phyloP scores from a whole-genome alignment of 1,139 yeast species.

The Lodderomyces beijingensis region DNA sequence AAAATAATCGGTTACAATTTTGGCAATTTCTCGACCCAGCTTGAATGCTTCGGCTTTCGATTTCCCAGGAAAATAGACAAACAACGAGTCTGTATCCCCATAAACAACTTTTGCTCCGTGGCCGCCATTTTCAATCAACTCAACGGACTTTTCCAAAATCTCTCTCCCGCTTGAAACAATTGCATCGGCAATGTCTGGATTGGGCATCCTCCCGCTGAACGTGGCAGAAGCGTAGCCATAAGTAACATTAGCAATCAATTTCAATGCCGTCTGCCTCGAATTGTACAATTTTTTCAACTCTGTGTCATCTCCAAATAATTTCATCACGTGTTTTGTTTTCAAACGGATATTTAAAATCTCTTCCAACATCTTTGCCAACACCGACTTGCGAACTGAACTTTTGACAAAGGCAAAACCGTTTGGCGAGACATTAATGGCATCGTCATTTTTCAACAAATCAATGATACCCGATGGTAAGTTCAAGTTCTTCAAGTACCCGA shows the following conservation, averaged over 20 bases:
- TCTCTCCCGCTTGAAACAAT: slow-evolving; percentile 91
- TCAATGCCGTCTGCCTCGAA: slow-evolving; percentile 80
- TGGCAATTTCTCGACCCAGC: slow-evolving; percentile 69
- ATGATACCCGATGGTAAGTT: slow-evolving; percentile 56
- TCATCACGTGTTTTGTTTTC: slow-evolving; percentile 73
- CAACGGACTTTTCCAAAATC: slow-evolving; percentile 67
- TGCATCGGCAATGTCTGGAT: slow-evolving; percentile 90
- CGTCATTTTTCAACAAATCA: slow-evolving; percentile 46
- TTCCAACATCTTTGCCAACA: slow-evolving; percentile 76
- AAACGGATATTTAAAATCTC: slow-evolving; percentile 80
- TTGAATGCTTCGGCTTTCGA: slow-evolving; percentile 71
- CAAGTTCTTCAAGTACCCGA: slow-evolving; percentile 40
- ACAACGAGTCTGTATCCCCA: slow-evolving; percentile 94
- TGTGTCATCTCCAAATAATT: slow-evolving; percentile 39
- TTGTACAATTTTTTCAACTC: slow-evolving; percentile 56
- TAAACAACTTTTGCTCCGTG: slow-evolving; percentile 94
- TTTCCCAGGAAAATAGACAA: slow-evolving; percentile 85
- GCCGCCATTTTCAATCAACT: slow-evolving; percentile 54
- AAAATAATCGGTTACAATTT: slow-evolving; percentile 55
- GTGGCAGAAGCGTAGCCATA: slow-evolving; percentile 96
- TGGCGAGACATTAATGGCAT: slow-evolving; percentile 64
- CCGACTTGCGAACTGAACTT: slow-evolving; percentile 59
- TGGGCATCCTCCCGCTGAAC: slow-evolving; percentile 96
- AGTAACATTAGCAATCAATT: slow-evolving; percentile 89
- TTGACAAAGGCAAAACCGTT: slow-evolving; percentile 82